phyloP scores from a whole-genome alignment of 2,329 filamentous ascomycete genomes.

The Colletotrichum filicis region DNA sequence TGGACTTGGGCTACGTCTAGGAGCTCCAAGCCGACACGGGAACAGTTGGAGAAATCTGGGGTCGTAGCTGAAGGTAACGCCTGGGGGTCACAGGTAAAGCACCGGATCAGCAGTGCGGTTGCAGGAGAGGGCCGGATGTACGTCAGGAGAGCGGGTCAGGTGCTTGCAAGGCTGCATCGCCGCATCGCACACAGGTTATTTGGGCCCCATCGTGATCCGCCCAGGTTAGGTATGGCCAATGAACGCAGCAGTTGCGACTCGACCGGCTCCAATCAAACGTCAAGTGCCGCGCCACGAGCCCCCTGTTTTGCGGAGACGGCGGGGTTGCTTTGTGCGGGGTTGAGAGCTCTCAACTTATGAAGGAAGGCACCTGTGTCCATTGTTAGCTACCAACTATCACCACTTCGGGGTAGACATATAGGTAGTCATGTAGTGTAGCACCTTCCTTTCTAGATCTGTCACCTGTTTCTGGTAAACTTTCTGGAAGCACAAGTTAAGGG shows the following conservation, averaged over 20 bases:
- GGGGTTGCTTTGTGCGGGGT: conserved; percentile 25
- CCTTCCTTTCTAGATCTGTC: neutral
- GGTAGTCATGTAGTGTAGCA: neutral
- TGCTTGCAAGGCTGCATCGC: conserved; percentile 13
- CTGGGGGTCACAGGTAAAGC: conserved; percentile 17
- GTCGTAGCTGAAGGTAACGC: conserved; percentile 9
- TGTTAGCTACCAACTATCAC: neutral
- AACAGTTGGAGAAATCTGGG: conserved; percentile 32
- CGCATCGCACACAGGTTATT: neutral
- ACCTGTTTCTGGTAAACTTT: neutral
- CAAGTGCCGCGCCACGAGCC: conserved; percentile 19
- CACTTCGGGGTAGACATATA: no score
- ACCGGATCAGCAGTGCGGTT: neutral
- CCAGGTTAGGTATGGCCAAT: neutral
- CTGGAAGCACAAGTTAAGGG: neutral
- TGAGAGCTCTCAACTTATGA: neutral
- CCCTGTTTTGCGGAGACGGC: conserved; percentile 10
- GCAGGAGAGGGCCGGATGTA: conserved; percentile 2
- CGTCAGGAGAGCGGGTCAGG: conserved; percentile 30
- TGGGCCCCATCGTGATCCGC: neutral
- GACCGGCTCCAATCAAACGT: conserved; percentile 21
- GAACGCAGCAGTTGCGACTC: neutral
- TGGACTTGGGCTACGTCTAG: neutral
- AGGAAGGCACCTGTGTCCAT: neutral
- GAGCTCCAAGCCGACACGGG: conserved; percentile 1